Percentiles rank a stretch among this genome's conserved stretches.
Evolutionary conservation across 129 eudicot genomes (phyloP).

Genomic region (Logfia minima): DNA sequence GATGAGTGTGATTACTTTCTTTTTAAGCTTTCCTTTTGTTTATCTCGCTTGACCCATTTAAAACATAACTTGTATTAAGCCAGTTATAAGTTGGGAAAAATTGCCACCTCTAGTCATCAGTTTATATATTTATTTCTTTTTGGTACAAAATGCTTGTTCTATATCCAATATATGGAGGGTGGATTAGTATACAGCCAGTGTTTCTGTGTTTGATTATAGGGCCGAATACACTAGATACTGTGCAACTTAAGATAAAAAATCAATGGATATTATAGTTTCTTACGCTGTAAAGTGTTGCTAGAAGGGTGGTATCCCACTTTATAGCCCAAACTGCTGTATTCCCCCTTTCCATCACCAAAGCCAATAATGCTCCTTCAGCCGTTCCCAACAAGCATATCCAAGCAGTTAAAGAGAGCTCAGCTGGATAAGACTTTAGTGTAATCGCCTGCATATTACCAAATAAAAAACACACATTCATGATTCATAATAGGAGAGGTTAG

Average conservation of each 20-base stretch:
- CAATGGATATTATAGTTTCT: constrained; percentile 26
- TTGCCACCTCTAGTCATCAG: constrained; percentile 5
- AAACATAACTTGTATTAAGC: not conserved
- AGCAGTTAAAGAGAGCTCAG: constrained; percentile 93
- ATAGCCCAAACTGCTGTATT: constrained; percentile 73
- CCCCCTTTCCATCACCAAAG: constrained; percentile 79
- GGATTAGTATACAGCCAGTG: not conserved
- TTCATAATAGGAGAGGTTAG: not conserved
- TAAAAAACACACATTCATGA: not conserved
- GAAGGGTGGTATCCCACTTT: constrained; percentile 67
- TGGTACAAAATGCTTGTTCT: constrained; percentile 3
- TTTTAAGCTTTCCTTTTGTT: not conserved
- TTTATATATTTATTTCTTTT: constrained; percentile 9
- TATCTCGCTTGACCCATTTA: not conserved
- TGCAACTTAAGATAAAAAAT: not conserved
- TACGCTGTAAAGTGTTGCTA: constrained; percentile 86
- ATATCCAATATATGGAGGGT: not conserved
- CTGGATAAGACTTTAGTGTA: constrained; percentile 79
- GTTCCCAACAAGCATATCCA: constrained; percentile 89
- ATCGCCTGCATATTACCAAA: constrained; percentile 52
- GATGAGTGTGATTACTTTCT: not conserved
- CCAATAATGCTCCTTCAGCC: constrained; percentile 68
- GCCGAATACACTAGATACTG: not conserved
- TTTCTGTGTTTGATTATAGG: not conserved
- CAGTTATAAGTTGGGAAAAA: not conserved